phyloP scores from a whole-genome alignment of 2,329 filamentous ascomycete genomes.

The Ophiobolus disseminans region DNA sequence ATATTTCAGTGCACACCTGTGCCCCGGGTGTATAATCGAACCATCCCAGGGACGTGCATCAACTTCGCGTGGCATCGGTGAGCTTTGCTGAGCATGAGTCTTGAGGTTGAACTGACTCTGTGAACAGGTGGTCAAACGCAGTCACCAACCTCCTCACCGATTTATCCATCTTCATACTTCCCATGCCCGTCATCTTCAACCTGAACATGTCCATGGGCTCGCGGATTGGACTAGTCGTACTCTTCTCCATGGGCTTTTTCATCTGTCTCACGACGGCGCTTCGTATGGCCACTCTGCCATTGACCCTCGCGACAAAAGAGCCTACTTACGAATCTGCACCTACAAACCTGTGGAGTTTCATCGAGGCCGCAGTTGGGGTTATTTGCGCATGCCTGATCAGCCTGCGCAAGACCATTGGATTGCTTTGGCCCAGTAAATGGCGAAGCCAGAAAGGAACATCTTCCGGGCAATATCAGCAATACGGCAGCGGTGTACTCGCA shows the following conservation, averaged over 20 bases:
- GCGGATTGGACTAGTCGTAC: slow-evolving; percentile 24
- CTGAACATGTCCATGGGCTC: slow-evolving; percentile 31
- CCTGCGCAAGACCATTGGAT: slow-evolving; percentile 22
- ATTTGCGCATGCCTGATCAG: slow-evolving; percentile 39
- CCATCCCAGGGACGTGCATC: slow-evolving; percentile 27
- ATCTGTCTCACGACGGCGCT: slow-evolving; percentile 34
- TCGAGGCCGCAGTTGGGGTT: slow-evolving; percentile 35
- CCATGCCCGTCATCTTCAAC: slow-evolving; percentile 26
- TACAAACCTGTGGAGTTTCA: slow-evolving; percentile 38
- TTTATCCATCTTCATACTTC: slow-evolving; percentile 28
- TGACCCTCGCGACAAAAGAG: slow-evolving; percentile 23
- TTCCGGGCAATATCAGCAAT: slow-evolving; percentile 8
- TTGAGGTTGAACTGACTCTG: background rate
- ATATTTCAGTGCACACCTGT: slow-evolving; percentile 34
- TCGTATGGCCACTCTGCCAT: slow-evolving; percentile 34
- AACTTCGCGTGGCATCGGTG: slow-evolving; percentile 31
- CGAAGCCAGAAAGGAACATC: slow-evolving; percentile 12
- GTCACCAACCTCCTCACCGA: slow-evolving; percentile 29
- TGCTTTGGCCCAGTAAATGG: slow-evolving; percentile 24
- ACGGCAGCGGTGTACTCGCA: slow-evolving; percentile 2
- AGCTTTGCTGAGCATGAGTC: background rate
- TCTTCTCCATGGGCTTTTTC: slow-evolving; percentile 38
- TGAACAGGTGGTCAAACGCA: slow-evolving; percentile 27
- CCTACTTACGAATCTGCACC: slow-evolving; percentile 33
- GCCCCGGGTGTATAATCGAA: slow-evolving; percentile 18